Base-by-base conservation (phyloP, 495 filamentous ascomycete genomes). In the Trichoderma parareesei region DNA sequence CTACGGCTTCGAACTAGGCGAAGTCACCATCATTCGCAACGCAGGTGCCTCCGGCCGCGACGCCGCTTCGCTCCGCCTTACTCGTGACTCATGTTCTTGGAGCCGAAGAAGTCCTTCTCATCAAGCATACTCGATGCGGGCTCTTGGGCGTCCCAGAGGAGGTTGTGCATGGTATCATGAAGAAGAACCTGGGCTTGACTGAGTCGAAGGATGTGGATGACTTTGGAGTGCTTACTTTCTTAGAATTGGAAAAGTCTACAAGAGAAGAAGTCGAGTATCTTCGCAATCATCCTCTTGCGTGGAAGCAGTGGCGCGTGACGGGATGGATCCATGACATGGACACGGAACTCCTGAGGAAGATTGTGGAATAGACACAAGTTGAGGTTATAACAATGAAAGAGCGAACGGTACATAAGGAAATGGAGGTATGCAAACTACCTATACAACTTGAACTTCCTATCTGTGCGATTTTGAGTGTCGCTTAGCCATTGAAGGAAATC, bases 151-250 rank as follows among this genome's bases (percentile, higher is more conserved):
- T 57, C 16, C 53, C 53, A 14, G 0, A 10, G 3, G 53, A 57
- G 27, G 53, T 35, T 11, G 53, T 37, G 5, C 53, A 38, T 38
- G 33, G 27, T 14, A 57, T 57, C 9, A 57, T 57, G 27, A 57
- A 10, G 53, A 57, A 57, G 53, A 57, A 57, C 3, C 14, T 57
- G 53, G 53, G 53, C 3, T 33, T 57, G 53, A 35, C 20, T 9
- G 53, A 57, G 9, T 57, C 53, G 27, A 57, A 57, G 27, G 53
- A 57, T 37, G 53, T 57, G 53, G 53, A 57, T 38, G 37, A 57
- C 9, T 57, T 57, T 37, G 53, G 37, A 2, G 53, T 57, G 11
- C 1, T 57, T 0, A 57, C 7, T 13, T 57, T 57, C 14, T 2
- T 10, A 4, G 53, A 57, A 14, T 57, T 57, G 53, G 53, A 37